Conservation (phyloP, 768 basidiomycete species). For the Naganishia randhawae region DNA sequence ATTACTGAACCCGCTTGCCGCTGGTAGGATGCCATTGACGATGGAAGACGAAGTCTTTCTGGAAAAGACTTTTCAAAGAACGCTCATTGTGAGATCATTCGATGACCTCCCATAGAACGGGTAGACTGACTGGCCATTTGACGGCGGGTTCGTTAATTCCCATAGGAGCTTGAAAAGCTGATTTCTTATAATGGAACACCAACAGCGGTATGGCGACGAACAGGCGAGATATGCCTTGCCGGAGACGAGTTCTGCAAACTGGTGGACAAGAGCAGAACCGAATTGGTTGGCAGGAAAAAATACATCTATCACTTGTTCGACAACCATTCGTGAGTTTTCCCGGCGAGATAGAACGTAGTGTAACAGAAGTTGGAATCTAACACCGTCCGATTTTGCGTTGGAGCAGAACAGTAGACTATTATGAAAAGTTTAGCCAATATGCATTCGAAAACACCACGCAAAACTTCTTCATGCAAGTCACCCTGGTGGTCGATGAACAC, state of each 20-base stretch:
- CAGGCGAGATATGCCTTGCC: conserved; percentile 94
- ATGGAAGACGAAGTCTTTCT: conserved; percentile 95
- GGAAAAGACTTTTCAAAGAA: conserved; percentile 91
- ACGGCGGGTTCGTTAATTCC: not conserved
- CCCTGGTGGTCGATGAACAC: conserved; percentile 73
- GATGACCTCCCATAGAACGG: not conserved
- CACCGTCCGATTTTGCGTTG: not conserved
- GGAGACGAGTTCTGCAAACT: conserved; percentile 94
- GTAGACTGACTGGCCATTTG: not conserved
- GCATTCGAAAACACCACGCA: conserved; percentile 97
- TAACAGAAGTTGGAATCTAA: too few species aligned
- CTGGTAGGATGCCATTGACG: conserved; percentile 74
- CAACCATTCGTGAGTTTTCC: conserved; percentile 89
- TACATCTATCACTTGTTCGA: conserved; percentile 74
- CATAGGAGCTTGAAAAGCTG: conserved; percentile 88
- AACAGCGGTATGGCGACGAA: conserved; percentile 94
- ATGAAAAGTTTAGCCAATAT: conserved; percentile 93
- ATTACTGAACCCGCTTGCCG: not conserved
- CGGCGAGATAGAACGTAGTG: too few species aligned
- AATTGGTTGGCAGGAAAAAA: conserved; percentile 62
- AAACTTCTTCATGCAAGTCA: conserved; percentile 88
- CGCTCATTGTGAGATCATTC: conserved; percentile 65
- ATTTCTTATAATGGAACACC: conserved; percentile 96
- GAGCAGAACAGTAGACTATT: conserved; percentile 46
- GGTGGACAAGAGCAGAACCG: conserved; percentile 82